phyloP scores from a whole-genome alignment of 2,329 filamentous ascomycete genomes.

The Neurospora crassa region DNA sequence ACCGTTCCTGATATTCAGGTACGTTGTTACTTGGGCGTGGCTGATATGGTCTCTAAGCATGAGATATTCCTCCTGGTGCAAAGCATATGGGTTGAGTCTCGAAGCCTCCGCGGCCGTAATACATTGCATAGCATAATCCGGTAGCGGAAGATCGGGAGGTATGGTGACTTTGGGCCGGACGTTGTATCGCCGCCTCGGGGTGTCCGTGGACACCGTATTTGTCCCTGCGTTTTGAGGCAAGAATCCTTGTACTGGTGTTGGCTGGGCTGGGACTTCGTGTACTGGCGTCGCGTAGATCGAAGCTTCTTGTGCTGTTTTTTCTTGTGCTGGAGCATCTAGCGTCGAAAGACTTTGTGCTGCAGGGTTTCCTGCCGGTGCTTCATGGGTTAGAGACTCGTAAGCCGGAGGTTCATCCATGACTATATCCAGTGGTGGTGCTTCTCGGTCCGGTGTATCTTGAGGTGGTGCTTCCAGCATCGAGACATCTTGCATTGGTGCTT shows the following conservation, averaged over 20 bases:
- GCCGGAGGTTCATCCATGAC: not conserved
- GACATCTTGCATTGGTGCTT: not conserved
- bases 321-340: not conserved
- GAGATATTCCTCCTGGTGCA: slow-evolving; percentile 77
- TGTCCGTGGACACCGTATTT: slow-evolving; percentile 5
- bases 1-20: slow-evolving; percentile 91
- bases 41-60: slow-evolving; percentile 75
- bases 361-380: not conserved
- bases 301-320: not conserved
- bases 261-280: not conserved
- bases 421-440: not conserved
- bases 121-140: slow-evolving; percentile 84
- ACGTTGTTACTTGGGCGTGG: slow-evolving; percentile 82
- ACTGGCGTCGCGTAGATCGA: not conserved
- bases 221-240: not conserved
- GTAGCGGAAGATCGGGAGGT: slow-evolving; percentile 59
- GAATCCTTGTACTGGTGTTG: slow-evolving; percentile 5
- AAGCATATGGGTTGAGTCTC: slow-evolving; percentile 76
- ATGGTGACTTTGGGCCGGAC: slow-evolving; percentile 75
- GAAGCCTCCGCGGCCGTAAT: slow-evolving; percentile 84
- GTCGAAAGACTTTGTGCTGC: not conserved
- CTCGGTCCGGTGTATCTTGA: not conserved
- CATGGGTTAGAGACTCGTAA: not conserved
- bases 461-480: not conserved
- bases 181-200: slow-evolving; percentile 37